These are phyloP conservation scores for Suillus variegatus DNA, from an alignment of 768 basidiomycete species.

Conservation along the genomic window DNA sequence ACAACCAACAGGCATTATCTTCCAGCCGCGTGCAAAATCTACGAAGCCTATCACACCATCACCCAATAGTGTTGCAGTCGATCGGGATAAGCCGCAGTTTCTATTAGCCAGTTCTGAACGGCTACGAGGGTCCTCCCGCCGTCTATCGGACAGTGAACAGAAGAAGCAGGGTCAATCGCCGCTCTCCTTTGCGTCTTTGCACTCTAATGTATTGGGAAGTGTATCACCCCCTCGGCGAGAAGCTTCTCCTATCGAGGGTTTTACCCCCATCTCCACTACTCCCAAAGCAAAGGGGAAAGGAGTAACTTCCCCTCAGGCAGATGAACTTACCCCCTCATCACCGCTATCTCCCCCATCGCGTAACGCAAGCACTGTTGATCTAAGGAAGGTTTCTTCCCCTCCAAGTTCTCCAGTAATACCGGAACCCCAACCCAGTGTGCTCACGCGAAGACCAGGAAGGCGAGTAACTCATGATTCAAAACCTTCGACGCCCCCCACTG, in stretches of 20 bases:
- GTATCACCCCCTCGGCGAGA: slow-evolving; percentile 25
- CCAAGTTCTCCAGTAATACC: slow-evolving; percentile 33
- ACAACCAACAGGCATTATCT: slow-evolving; percentile 93
- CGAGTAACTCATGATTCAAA: slow-evolving; percentile 33
- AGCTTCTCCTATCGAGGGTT: slow-evolving; percentile 22
- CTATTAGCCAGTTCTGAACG: slow-evolving; percentile 30
- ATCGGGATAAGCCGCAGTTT: slow-evolving; percentile 46
- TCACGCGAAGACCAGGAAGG: slow-evolving; percentile 32
- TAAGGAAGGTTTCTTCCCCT: slow-evolving; percentile 35
- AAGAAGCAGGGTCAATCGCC: slow-evolving; percentile 24
- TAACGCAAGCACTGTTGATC: slow-evolving; percentile 29
- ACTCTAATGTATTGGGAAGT: slow-evolving; percentile 16
- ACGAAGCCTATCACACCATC: slow-evolving; percentile 29
- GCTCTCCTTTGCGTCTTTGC: slow-evolving; percentile 32
- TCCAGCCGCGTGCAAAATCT: slow-evolving; percentile 70
- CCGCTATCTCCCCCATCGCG: slow-evolving; percentile 18
- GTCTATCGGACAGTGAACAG: slow-evolving; percentile 30
- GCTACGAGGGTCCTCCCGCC: slow-evolving; percentile 27
- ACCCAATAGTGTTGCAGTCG: slow-evolving; percentile 35
- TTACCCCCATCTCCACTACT: slow-evolving; percentile 8
- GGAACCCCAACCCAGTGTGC: slow-evolving; percentile 23
- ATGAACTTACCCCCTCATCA: slow-evolving; percentile 20
- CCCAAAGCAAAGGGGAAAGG: slow-evolving; percentile 30
- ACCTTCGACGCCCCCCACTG: slow-evolving; percentile 26
- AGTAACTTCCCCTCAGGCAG: slow-evolving; percentile 29